Base-by-base conservation (phyloP, 2,329 filamentous ascomycete genomes). In the Sphaceloma murrayae region DNA sequence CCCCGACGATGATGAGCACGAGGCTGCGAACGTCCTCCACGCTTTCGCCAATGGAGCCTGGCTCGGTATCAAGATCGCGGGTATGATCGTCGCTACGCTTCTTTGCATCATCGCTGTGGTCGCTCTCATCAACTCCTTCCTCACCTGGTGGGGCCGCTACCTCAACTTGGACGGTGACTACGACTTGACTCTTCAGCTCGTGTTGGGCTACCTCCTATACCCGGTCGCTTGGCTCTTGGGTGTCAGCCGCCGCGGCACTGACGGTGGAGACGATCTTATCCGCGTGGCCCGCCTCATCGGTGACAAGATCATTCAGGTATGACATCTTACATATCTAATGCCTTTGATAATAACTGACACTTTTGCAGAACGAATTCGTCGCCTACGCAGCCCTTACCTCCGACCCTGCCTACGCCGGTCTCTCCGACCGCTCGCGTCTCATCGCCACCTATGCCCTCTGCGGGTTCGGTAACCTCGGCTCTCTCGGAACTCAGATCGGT, bases 391-490 rank as follows among this genome's bases (percentile, higher is more conserved):
- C 60, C 21, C 74, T 87, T 6, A 69, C 71, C 48, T 66, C 58
- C 10, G 58, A 71, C 0, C 56, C 64, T 1, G 59, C 61, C 0
- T 87, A 82, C 60, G 63, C 64, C 44, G 51, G 59, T 19, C 71
- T 94, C 49, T 78, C 76, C 21, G 67, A 75, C 11, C 84, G 86
- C 43, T 85, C 85, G 17, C 72, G 73, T 34, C 73, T 94, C 52
- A 93, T 94, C 57, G 84, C 82, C 34, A 93, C 85, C 40, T 94
- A 94, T 58, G 83, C 84, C 14, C 74, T 88, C 52, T 93, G 85
- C 63, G 70, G 72, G 47, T 66, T 65, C 53, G 87, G 85, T 50
- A 94, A 94, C 67, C 82, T 94, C 53, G 82, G 83, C 44, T 89
- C 85, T 21, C 74, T 94, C 36, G 86, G 86, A 59, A 89, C 86